Base-by-base conservation (phyloP, 1,284 basidiomycete genomes). In the Ceratobasidium papillatum region DNA sequence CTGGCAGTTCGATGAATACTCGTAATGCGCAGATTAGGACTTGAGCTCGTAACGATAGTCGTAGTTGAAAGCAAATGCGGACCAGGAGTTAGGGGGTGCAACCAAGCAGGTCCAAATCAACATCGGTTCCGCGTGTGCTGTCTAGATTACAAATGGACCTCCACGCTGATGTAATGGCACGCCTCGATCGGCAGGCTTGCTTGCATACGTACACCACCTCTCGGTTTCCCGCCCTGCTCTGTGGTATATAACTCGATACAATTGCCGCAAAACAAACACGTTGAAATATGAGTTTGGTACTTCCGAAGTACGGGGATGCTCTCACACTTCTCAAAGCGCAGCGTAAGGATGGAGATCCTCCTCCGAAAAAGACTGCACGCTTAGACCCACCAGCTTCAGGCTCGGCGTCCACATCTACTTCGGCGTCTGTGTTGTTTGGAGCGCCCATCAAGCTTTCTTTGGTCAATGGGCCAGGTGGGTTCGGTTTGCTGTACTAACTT, bases 321-420 rank as follows among this genome's bases (percentile, higher is more conserved):
- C 59, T 73, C n/a, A 63, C 71, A 30, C 71, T 73, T 62, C 59
- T 73, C 59, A 73, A 49, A 52, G 36, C 71, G 49, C 71, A 73
- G 71, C 58, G 71, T 73, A 73, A 73, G 71, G 71, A 63, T 19
- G 71, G 71, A 38, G 71, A 73, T 56, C 71, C 87, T 82, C 88
- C 87, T 83, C 87, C 87, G 77, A 86, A 86, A 82, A 92, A 92
- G 85, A 87, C 87, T 77, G 85, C 88, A 78, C 89, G 90, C 78
- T 83, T 90, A 81, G 86, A 86, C 77, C 43, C 71, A 73, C 36
- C 59, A 73, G 71, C 71, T 73, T 49, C 71, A 73, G 71, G 71
- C 58, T 73, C 71, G 51, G 59, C 49, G 34, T 82, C 82, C 78
- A 88, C 89, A 83, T 87, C 86, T 81, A 89, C 91, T 81, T 84